phyloP scores from a whole-genome alignment of 768 basidiomycete genomes.

The Suillus sp. region DNA sequence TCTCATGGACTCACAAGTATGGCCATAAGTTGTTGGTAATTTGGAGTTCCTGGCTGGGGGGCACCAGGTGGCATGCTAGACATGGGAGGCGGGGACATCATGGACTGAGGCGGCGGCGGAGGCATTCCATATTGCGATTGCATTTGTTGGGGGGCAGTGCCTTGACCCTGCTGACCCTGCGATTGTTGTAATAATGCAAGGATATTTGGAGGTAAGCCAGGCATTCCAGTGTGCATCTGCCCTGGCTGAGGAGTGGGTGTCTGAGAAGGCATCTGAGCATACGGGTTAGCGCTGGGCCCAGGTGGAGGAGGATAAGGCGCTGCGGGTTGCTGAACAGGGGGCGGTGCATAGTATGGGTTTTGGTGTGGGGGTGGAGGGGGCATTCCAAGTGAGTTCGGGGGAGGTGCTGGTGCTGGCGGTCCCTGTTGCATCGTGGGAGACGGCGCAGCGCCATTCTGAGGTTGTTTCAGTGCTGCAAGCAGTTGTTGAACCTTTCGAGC shows the following conservation, averaged over 20 bases:
- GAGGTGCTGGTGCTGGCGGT: slow-evolving; percentile 36
- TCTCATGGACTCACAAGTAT: slow-evolving; percentile 53
- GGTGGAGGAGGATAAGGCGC: slow-evolving; percentile 28
- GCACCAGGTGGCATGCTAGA: slow-evolving; percentile 41
- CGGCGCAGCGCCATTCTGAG: slow-evolving; percentile 40
- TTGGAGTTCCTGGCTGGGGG: slow-evolving; percentile 43
- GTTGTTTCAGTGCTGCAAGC: slow-evolving; percentile 79
- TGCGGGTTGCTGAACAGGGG: slow-evolving; percentile 33
- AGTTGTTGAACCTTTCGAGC: slow-evolving; percentile 85
- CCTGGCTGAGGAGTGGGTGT: slow-evolving; percentile 32
- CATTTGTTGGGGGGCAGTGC: slow-evolving; percentile 16
- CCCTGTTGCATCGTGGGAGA: slow-evolving; percentile 18
- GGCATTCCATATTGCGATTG: slow-evolving; percentile 40
- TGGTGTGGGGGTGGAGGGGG: slow-evolving; percentile 31
- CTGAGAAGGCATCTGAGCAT: slow-evolving; percentile 34
- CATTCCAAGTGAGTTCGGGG: slow-evolving; percentile 39
- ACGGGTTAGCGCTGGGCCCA: slow-evolving; percentile 24
- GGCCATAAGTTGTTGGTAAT: slow-evolving; percentile 69
- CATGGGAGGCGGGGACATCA: slow-evolving; percentile 49
- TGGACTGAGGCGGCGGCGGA: slow-evolving; percentile 40
- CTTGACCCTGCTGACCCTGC: slow-evolving; percentile 40
- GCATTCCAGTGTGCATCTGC: slow-evolving; percentile 38
- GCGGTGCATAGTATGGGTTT: slow-evolving; percentile 43
- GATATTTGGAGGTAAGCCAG: slow-evolving; percentile 64
- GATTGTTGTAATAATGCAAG: slow-evolving; percentile 65